These are phyloP conservation scores for Pseudozyma sp. DNA, from an alignment of 1,284 basidiomycete genomes.

Conservation along the genomic window DNA sequence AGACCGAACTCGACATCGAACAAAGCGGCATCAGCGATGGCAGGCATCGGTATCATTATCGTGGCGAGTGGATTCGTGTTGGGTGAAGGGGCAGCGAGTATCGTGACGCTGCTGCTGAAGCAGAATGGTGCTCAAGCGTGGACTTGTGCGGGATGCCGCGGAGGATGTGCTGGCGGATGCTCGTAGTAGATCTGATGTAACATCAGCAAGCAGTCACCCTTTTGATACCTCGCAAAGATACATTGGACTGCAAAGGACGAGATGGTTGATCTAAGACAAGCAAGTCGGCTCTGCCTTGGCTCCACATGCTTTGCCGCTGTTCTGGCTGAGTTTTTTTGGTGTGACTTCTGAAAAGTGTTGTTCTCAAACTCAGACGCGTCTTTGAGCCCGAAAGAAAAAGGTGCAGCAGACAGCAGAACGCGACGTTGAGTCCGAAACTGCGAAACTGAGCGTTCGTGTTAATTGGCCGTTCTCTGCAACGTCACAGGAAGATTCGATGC, in stretches of 20 bases:
- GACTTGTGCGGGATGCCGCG: conserved; percentile 87
- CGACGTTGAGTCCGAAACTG: neutral
- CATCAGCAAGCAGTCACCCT: too few species aligned
- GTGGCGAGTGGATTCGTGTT: conserved; percentile 94
- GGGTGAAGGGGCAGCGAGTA: conserved; percentile 87
- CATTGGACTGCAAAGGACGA: neutral
- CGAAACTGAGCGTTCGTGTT: neutral
- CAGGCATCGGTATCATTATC: conserved; percentile 82
- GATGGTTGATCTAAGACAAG: too few species aligned
- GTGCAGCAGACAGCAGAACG: conserved; percentile 12
- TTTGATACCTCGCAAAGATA: too few species aligned
- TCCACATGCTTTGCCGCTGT: neutral
- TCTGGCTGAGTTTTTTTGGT: conserved; percentile 9
- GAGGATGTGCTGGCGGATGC: conserved; percentile 77
- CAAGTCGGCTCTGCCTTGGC: too few species aligned
- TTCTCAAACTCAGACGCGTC: conserved; percentile 27
- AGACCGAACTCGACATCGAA: conserved; percentile 13
- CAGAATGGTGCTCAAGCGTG: conserved; percentile 77
- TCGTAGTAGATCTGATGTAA: conserved; percentile 5
- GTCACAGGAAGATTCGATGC: neutral
- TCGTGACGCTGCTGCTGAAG: conserved; percentile 81
- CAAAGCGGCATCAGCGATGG: conserved; percentile 18
- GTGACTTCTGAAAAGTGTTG: conserved; percentile 22
- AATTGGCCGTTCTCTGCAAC: neutral
- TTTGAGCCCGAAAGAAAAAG: conserved; percentile 1